Evolutionary conservation across 768 basidiomycete genomes (phyloP).

Genomic region (Leccinum pellstonianum): DNA sequence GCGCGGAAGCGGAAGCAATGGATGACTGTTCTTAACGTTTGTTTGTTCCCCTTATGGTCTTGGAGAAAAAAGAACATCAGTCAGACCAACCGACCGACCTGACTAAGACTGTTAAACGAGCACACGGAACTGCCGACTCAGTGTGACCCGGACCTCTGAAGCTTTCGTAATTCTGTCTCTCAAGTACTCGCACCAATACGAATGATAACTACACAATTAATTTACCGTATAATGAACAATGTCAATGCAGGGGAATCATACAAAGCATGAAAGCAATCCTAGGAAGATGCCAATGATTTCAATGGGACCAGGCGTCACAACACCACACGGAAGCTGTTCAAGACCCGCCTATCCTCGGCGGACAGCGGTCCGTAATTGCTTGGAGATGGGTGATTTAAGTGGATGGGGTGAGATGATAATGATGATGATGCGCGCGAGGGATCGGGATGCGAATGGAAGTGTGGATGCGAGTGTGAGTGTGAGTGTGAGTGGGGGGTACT

Average conservation of each 20-base stretch:
- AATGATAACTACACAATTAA: constrained; percentile 1
- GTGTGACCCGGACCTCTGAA: not conserved
- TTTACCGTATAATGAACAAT: not conserved
- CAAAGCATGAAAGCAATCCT: not conserved
- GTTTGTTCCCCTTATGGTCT: not conserved
- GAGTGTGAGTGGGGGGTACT: not conserved
- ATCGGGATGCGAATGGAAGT: constrained; percentile 5
- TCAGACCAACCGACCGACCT: not conserved
- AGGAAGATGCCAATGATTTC: constrained; percentile 3
- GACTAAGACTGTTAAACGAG: not conserved
- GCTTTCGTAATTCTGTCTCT: not conserved
- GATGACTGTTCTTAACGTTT: not conserved
- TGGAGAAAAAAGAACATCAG: not conserved
- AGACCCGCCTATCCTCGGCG: constrained; percentile 56
- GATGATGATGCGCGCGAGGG: not conserved
- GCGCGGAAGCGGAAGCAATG: not conserved
- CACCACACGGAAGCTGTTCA: constrained; percentile 55
- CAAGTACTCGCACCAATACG: not conserved
- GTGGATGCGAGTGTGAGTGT: not conserved
- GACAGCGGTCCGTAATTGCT: constrained; percentile 42
- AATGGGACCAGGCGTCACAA: constrained; percentile 34
- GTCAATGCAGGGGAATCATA: constrained; percentile 5
- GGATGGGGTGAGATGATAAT: constrained; percentile 16
- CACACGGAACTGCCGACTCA: not conserved
- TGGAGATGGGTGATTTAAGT: constrained; percentile 25